Conservation (phyloP, 495 filamentous ascomycete species). For the Acidiella bohemica region DNA sequence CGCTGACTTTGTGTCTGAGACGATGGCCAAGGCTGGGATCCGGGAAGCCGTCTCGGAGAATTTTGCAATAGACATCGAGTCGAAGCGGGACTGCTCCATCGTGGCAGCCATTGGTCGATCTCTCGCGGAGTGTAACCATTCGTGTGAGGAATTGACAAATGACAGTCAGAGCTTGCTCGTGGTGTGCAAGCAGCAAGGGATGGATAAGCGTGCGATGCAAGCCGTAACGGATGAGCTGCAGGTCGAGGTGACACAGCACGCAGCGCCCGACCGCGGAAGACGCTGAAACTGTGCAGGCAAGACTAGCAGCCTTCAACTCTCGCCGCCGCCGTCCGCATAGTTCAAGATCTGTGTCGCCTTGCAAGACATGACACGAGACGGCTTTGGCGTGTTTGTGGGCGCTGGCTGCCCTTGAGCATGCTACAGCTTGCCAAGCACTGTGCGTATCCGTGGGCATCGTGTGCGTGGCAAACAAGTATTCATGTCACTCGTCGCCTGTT, state of each 20-base stretch:
- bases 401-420: background rate
- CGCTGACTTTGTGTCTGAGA: slow-evolving; percentile 7
- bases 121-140: no score
- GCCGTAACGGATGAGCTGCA: slow-evolving; percentile 15
- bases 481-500: no score
- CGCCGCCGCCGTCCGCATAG: background rate
- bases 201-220: slow-evolving; percentile 1
- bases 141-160: background rate
- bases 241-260: slow-evolving; percentile 10
- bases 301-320: background rate
- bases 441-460: background rate
- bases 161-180: background rate
- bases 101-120: background rate
- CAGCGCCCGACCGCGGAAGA: no score
- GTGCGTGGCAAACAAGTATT: background rate
- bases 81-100: no score
- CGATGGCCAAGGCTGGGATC: background rate
- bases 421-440: slow-evolving; percentile 4
- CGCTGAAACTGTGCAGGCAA: slow-evolving; percentile 12
- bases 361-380: slow-evolving; percentile 8
- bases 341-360: background rate
- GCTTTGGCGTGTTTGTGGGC: background rate
- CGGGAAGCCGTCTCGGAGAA: background rate
- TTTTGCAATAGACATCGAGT: background rate
- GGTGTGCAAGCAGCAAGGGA: slow-evolving; percentile 14